These are phyloP conservation scores for Paraphaeosphaeria sporulosa DNA, from an alignment of 2,329 filamentous ascomycete genomes.

Conservation along the genomic window DNA sequence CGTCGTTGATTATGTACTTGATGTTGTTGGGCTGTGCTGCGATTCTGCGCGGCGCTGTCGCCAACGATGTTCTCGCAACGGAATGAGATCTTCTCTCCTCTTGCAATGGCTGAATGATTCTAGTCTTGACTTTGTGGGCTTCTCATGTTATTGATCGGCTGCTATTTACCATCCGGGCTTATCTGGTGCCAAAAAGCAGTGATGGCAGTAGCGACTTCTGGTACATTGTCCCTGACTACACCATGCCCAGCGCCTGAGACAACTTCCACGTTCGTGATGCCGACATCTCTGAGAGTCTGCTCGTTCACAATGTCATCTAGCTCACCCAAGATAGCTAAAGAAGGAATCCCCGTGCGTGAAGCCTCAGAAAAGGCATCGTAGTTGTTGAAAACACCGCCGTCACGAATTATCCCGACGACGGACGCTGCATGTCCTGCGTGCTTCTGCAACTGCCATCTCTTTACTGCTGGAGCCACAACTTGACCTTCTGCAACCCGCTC, in stretches of 20 bases:
- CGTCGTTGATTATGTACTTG: not conserved
- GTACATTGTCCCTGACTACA: conserved; percentile 48
- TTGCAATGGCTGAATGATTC: not conserved
- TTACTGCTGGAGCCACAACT: conserved; percentile 57
- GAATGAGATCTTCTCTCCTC: not conserved
- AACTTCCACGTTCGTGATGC: conserved; percentile 48
- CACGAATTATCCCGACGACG: conserved; percentile 57
- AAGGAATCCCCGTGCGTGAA: conserved; percentile 30
- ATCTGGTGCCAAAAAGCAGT: conserved; percentile 36
- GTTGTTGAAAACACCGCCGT: conserved; percentile 54
- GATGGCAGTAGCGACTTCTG: conserved; percentile 48
- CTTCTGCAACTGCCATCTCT: conserved; percentile 57
- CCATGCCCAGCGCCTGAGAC: conserved; percentile 51
- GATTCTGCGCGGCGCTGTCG: not conserved
- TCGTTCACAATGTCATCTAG: conserved; percentile 46
- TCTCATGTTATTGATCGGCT: not conserved
- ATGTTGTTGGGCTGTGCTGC: not conserved
- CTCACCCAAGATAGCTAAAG: conserved; percentile 48
- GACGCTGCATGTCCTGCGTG: conserved; percentile 57
- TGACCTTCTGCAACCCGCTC: conserved; percentile 52
- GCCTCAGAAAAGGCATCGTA: conserved; percentile 44
- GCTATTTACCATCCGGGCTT: not conserved
- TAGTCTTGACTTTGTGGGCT: not conserved
- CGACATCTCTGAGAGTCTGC: conserved; percentile 42
- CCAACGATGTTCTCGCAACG: not conserved